Evolutionary conservation across 257 asterid species (phyloP).

Genomic region (Phtheirospermum japonicum): DNA sequence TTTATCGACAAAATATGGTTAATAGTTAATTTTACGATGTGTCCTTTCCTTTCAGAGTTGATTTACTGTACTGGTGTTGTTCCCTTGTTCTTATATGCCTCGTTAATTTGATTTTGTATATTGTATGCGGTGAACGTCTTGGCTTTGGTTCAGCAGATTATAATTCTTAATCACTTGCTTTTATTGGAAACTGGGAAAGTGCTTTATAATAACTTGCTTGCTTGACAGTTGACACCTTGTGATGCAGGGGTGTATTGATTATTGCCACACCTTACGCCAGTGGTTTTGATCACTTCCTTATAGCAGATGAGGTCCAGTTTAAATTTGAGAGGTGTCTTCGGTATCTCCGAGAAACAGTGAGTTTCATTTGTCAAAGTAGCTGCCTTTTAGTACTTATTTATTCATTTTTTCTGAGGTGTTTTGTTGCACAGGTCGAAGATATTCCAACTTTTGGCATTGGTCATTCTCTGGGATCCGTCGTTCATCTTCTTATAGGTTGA

Average conservation of each 20-base stretch:
- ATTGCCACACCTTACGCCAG: conserved; percentile 12
- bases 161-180: neutral
- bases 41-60: neutral
- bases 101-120: neutral
- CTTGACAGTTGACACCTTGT: neutral
- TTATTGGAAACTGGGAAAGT: neutral
- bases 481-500: conserved; percentile 7
- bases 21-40: neutral
- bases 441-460: conserved; percentile 8
- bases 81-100: neutral
- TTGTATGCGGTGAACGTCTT: neutral
- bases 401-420: neutral
- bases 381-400: neutral
- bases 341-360: conserved; percentile 4
- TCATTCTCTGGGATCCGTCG: conserved; percentile 4
- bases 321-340: conserved; percentile 12
- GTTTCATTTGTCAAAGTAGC: neutral
- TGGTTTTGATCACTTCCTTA: conserved; percentile 13
- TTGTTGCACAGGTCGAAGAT: neutral
- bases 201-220: neutral
- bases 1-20: neutral
- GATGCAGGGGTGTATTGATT: neutral
- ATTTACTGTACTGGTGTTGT: neutral
- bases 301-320: conserved; percentile 8
- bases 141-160: neutral